Base-by-base conservation (phyloP, 2,329 filamentous ascomycete species). In the Emericellopsis cladophorae region DNA sequence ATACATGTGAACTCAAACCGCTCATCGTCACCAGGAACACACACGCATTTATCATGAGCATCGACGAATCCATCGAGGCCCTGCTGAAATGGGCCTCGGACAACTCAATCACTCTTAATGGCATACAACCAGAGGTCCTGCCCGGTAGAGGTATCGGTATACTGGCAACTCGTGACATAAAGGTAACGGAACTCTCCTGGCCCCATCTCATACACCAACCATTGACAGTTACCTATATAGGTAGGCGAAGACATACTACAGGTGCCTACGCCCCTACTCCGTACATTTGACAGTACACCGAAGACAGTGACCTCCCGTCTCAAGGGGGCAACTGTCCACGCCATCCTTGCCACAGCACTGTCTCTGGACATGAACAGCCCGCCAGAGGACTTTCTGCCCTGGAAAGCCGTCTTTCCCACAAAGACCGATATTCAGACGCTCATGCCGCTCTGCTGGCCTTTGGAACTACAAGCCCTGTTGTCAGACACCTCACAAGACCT, bases 61-160 rank as follows among this genome's bases (percentile, higher is more conserved):
- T 3, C 9, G 33, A 35, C 33, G 39, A 44, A 14, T 18, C 39
- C 12, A 41, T 41, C 29, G 26, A 34, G 12, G 22, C 15, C 8
- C 83, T 93, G 44, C 66, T 81, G 3, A 52, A 68, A 44, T 94
- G 87, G 84, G 81, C 82, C 2, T 56, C 67, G 26, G 59, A 62
- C 2, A 70, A 76, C 43, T 84, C 83, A 12, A 72, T 93, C 23
- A 60, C 70, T 31, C 72, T 87, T 48, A 69, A 81, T 50, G 79
- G 79, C 23, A 76, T 93, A 37, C 65, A 66, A 3, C 79, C 86
- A 5, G 70, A 76, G 33, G 66, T 66, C 32, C 78, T 94, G 14
- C 74, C 79, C 6, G 82, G 79, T 2, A 72, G 83, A 41, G 88
- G 88, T 23, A 72, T 92, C 40, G 88, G 89, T 37, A 78, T 95